phyloP scores from a whole-genome alignment of 768 basidiomycete species.

The Royoungia palumana region DNA sequence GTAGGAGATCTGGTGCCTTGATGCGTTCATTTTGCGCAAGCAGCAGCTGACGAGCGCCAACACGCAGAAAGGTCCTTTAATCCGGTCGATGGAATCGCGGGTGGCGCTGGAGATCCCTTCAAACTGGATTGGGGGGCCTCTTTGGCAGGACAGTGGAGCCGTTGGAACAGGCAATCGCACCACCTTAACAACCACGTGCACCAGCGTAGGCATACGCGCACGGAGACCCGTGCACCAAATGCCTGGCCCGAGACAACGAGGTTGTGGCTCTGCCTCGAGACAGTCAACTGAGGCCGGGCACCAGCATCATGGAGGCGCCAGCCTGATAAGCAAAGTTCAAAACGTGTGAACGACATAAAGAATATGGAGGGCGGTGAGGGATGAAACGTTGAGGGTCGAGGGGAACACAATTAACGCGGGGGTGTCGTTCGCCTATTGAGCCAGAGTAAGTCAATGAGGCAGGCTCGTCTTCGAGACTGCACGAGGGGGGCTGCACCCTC shows the following conservation, averaged over 20 bases:
- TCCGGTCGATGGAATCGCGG: not conserved
- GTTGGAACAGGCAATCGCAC: conserved; percentile 7
- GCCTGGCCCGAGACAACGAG: conserved; percentile 25
- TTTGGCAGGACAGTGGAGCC: not conserved
- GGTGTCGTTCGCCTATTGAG: too few species aligned
- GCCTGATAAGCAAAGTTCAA: conserved; percentile 20
- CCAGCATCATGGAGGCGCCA: conserved; percentile 20
- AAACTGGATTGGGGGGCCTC: too few species aligned
- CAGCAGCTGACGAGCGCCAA: not conserved
- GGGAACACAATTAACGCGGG: too few species aligned
- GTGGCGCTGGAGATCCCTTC: not conserved
- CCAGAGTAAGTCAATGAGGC: too few species aligned
- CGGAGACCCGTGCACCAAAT: conserved; percentile 23
- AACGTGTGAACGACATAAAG: conserved; percentile 23
- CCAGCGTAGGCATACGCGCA: conserved; percentile 20
- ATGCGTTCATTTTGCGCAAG: not conserved
- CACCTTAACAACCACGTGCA: conserved; percentile 21
- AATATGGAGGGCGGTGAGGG: not conserved
- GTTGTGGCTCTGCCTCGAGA: conserved; percentile 21
- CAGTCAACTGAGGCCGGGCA: conserved; percentile 20
- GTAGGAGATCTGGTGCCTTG: not conserved
- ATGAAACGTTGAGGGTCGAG: not conserved
- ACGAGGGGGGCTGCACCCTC: too few species aligned
- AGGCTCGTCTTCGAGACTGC: too few species aligned
- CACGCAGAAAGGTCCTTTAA: conserved; percentile 5